Conservation (phyloP, 2,329 filamentous ascomycete species). For the Colletotrichum nymphaeae region DNA sequence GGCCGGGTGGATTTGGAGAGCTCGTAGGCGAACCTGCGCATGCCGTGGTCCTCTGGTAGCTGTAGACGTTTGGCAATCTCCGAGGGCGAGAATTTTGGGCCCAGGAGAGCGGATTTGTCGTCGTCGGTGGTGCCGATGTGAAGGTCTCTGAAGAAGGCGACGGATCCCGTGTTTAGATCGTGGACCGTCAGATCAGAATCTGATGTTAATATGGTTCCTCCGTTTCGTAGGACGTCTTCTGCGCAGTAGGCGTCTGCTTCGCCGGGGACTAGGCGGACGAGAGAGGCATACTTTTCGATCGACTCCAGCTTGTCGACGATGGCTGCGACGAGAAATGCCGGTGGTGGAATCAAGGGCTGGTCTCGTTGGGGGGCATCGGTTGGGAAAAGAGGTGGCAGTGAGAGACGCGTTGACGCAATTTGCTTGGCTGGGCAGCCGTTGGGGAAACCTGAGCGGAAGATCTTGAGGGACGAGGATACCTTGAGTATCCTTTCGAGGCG, state of each 20-base stretch:
- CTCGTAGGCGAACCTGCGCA: constrained; percentile 51
- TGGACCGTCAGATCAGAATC: constrained; percentile 89
- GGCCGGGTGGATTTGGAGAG: constrained; percentile 43
- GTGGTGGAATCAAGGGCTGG: constrained; percentile 60
- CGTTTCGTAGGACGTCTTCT: constrained; percentile 63
- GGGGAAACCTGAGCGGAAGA: constrained; percentile 51
- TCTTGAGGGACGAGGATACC: constrained; percentile 65
- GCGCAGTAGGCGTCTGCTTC: constrained; percentile 91
- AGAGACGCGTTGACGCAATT: constrained; percentile 17
- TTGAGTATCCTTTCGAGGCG: constrained; percentile 71
- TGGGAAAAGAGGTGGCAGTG: constrained; percentile 40
- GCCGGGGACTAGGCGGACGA: constrained; percentile 75
- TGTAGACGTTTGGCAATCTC: constrained; percentile 56
- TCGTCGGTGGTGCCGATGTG: constrained; percentile 44
- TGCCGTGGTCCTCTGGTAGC: constrained; percentile 44
- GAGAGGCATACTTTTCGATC: constrained; percentile 52
- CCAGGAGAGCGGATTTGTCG: constrained; percentile 31
- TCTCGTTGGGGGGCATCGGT: constrained; percentile 40
- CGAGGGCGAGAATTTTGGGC: constrained; percentile 43
- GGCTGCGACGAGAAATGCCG: constrained; percentile 80
- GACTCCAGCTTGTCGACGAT: constrained; percentile 76
- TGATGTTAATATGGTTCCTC: constrained; percentile 76
- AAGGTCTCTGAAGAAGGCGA: constrained; percentile 78
- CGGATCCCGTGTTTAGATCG: constrained; percentile 72
- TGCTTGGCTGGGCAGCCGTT: constrained; percentile 42